Evolutionary conservation across 2,329 filamentous ascomycete genomes (phyloP), one percentile per base, ranked within the genome.

Genomic region (Tolypocladium cylindrosporum): DNA sequence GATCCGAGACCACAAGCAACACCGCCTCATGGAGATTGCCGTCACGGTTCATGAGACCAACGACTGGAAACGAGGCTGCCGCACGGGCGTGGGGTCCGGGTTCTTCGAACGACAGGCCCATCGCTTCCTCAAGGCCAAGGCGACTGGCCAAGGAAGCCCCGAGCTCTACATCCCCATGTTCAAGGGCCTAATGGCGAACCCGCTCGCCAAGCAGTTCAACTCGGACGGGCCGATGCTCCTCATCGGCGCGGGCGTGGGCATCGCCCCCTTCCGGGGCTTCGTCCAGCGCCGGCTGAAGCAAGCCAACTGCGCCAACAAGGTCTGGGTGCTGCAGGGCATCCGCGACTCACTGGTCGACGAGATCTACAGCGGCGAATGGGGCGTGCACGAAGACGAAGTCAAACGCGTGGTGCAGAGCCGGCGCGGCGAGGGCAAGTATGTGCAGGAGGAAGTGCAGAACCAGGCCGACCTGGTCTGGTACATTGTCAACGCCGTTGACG

Each of bases 391-490:
- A 70, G 85, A 89, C 56, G 87, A 92, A 70, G 87, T 92, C 55
- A 91, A 92, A 75, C 88, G 85, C 48, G 89, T 94, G 1, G 87
- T 92, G 13, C 84, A 94, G 72, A 90, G 83, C 64, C 86, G 86
- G 56, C 81, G 79, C 54, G 89, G 89, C 52, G 88, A 91, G 65
- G 90, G 90, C 62, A 87, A 88, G 63, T 99, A 99, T 69, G 94
- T 99, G 2, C 94, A 99, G 70, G 94, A 99, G 67, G 94, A 97
- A 73, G 93, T 99, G 10, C 80, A 84, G 13, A 82, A 90, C 62
- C 94, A 97, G 71, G 90, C 92, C 1, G 94, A 97, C 69, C 82
- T 97, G n/a, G 93, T 97, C 19, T 99, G 94, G 94, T 96, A 91
- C 72, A 91, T 97, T 62, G 89, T 96, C 78, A 97, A 97, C 71